phyloP scores from a whole-genome alignment of 768 basidiomycete species.

The Chlorophyllum brunneum region DNA sequence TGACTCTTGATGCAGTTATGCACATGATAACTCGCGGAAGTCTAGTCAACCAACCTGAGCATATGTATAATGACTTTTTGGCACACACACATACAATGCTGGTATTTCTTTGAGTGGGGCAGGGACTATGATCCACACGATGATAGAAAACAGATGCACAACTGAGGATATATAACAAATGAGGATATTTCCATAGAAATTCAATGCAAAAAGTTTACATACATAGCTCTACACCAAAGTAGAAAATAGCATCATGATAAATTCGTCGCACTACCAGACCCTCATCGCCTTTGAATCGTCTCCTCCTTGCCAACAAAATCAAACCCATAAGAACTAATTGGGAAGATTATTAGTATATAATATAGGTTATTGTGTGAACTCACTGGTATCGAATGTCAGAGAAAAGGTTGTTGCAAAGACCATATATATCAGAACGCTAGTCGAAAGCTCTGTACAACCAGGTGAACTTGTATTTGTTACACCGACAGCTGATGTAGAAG shows the following conservation, averaged over 20 bases:
- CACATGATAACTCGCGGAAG: background rate
- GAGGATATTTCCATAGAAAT: background rate
- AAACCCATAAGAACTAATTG: background rate
- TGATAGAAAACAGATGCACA: background rate
- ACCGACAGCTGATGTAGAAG: no score
- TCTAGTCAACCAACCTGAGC: background rate
- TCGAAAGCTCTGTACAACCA: no score
- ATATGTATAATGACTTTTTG: background rate
- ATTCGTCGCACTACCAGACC: background rate
- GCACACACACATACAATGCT: background rate
- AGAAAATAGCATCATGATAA: background rate
- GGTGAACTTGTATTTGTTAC: no score
- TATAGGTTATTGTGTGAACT: no score
- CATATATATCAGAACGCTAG: no score
- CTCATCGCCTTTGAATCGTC: background rate
- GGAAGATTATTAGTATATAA: no score
- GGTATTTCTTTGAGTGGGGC: background rate
- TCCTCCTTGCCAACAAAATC: background rate
- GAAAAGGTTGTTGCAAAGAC: no score
- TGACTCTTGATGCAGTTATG: constrained; percentile 11
- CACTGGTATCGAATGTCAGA: no score
- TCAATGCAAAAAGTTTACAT: background rate
- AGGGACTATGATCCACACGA: background rate
- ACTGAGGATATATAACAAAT: background rate
- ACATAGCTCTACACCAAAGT: background rate